These are phyloP conservation scores for Monascus purpureus DNA, from an alignment of 495 filamentous ascomycete genomes.

Conservation along the genomic window DNA sequence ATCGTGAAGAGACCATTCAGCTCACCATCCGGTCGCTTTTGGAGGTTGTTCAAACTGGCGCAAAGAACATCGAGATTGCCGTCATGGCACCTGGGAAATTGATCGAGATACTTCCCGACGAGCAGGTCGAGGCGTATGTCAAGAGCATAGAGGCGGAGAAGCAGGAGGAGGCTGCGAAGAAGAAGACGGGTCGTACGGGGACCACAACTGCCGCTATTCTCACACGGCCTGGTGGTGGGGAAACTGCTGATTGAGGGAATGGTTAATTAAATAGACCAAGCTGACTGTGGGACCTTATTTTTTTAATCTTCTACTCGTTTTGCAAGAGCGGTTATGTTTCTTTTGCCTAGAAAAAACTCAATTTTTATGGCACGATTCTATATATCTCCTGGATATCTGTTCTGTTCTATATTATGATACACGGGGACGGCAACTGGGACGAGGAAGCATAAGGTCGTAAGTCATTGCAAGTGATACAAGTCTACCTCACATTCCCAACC, in stretches of 20 bases:
- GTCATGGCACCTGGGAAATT: slow-evolving; percentile 91
- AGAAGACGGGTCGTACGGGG: slow-evolving; percentile 75
- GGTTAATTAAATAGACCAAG: slow-evolving; percentile 8
- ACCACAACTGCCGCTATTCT: slow-evolving; percentile 67
- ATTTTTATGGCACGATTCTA: too few species aligned
- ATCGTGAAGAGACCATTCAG: slow-evolving; percentile 90
- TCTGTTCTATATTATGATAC: too few species aligned
- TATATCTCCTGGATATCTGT: too few species aligned
- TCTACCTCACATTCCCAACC: too few species aligned
- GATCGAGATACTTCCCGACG: slow-evolving; percentile 87
- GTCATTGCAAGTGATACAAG: too few species aligned
- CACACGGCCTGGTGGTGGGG: slow-evolving; percentile 48
- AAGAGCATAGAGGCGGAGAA: slow-evolving; percentile 99
- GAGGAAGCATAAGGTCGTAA: too few species aligned
- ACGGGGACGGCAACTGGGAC: too few species aligned
- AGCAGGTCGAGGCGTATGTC: slow-evolving; percentile 91
- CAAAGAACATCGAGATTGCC: slow-evolving; percentile 99
- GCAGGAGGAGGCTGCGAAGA: slow-evolving; percentile 93
- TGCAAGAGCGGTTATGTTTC: too few species aligned
- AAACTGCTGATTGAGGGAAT: slow-evolving; percentile 13
- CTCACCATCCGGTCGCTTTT: slow-evolving; percentile 93
- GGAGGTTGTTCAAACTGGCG: slow-evolving; percentile 96
- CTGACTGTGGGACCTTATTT: too few species aligned
- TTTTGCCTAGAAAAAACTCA: too few species aligned
- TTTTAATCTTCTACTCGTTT: too few species aligned